Percentiles rank a stretch among this genome's conserved stretches.
Evolutionary conservation across 163 green algal species (phyloP).

Genomic region (Scenedesmus sp.): DNA sequence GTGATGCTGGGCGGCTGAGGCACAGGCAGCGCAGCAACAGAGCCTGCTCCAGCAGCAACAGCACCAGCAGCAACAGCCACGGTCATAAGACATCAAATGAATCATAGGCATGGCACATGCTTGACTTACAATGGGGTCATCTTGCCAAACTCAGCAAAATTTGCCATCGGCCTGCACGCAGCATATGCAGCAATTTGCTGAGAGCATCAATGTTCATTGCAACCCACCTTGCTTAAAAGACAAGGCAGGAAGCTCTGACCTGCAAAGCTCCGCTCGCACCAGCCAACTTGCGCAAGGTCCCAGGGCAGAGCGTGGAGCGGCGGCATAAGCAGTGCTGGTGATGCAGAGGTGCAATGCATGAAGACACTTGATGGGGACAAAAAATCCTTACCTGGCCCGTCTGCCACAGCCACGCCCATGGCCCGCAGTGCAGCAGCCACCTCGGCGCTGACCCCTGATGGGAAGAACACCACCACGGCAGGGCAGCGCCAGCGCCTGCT

Average conservation of each 20-base stretch:
- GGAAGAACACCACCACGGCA: slow-evolving; percentile 54
- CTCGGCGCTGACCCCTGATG: slow-evolving; percentile 16
- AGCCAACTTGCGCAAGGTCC: no score
- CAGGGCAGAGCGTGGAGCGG: background rate
- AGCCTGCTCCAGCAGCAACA: slow-evolving; percentile 17
- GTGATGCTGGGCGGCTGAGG: slow-evolving; percentile 6
- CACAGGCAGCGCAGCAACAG: slow-evolving; percentile 26
- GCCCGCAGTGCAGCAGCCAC: slow-evolving; percentile 39
- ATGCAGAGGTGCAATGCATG: background rate
- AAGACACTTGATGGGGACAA: no score
- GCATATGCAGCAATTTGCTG: no score
- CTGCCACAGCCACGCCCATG: slow-evolving; percentile 45
- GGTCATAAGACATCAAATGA: no score
- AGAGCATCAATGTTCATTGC: no score
- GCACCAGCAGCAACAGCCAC: background rate
- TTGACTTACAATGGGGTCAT: no score
- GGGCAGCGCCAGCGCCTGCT: slow-evolving; percentile 9
- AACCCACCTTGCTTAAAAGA: no score
- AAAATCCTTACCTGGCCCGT: slow-evolving; percentile 12
- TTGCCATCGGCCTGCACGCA: no score
- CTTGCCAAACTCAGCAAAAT: no score
- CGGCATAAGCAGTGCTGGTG: background rate
- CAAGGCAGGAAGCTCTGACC: no score
- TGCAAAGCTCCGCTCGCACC: no score
- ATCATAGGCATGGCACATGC: no score